phyloP scores from a whole-genome alignment of 805 yeast species.

The Candida ponderosae region DNA sequence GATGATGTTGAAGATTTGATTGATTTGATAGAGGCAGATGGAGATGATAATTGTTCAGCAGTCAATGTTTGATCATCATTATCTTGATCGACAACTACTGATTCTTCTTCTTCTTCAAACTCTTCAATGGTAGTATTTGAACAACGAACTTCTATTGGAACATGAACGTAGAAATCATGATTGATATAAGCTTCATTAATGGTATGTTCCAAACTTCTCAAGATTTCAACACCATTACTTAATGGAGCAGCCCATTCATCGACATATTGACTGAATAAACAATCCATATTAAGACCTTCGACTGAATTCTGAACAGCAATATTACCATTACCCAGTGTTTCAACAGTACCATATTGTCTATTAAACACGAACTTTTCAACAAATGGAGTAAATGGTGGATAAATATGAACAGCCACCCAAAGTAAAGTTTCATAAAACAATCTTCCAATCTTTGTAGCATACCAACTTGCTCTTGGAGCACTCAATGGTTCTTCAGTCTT shows the following conservation, averaged over 20 bases:
- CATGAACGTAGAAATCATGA: slow-evolving; percentile 78
- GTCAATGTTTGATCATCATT: no score
- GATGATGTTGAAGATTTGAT: neutral
- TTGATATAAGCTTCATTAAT: slow-evolving; percentile 51
- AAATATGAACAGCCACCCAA: slow-evolving; percentile 68
- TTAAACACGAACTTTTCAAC: slow-evolving; percentile 81
- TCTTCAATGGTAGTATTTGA: slow-evolving; percentile 69
- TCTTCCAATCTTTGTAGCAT: slow-evolving; percentile 76
- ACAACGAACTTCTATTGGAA: slow-evolving; percentile 92
- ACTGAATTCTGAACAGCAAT: slow-evolving; percentile 73
- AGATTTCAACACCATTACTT: slow-evolving; percentile 63
- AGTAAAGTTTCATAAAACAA: slow-evolving; percentile 70
- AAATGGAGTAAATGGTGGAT: slow-evolving; percentile 72
- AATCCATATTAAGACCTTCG: slow-evolving; percentile 90
- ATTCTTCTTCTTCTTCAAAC: slow-evolving; percentile 17
- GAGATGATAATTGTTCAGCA: no score
- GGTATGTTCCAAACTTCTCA: slow-evolving; percentile 53
- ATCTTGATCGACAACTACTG: slow-evolving; percentile 18
- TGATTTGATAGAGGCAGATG: neutral
- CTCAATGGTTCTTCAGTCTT: slow-evolving; percentile 62
- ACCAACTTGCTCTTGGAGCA: slow-evolving; percentile 69
- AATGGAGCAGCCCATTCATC: slow-evolving; percentile 97
- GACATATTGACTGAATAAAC: slow-evolving; percentile 87
- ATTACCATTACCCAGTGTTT: slow-evolving; percentile 51
- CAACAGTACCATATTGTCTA: slow-evolving; percentile 75